Percentiles rank a stretch among this genome's conserved stretches.
phyloP scores from a whole-genome alignment of 345 rosid genomes.

The Alliaria petiolata region DNA sequence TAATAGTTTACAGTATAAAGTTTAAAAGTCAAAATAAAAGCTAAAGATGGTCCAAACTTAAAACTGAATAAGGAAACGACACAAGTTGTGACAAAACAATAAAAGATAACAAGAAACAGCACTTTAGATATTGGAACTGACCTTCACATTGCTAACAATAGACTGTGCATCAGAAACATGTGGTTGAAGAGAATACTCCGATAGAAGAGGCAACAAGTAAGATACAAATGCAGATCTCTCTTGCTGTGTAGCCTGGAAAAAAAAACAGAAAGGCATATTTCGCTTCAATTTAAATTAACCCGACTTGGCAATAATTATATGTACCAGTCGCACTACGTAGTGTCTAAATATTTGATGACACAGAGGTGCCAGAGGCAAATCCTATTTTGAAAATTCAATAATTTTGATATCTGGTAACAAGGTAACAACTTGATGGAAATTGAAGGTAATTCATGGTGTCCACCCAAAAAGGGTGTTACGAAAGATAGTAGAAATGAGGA shows the following conservation, averaged over 20 bases:
- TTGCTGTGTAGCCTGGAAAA: conserved; percentile 80
- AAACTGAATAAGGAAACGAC: not conserved
- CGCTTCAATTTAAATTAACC: not conserved
- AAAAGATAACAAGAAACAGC: conserved; percentile 63
- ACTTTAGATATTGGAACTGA: conserved; percentile 36
- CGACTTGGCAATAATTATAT: not conserved
- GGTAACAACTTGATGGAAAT: no score
- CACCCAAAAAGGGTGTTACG: conserved; percentile 3
- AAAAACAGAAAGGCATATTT: conserved; percentile 17
- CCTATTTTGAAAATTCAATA: not conserved
- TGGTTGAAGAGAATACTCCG: conserved; percentile 87
- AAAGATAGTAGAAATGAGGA: not conserved
- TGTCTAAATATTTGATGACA: not conserved
- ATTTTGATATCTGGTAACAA: not conserved
- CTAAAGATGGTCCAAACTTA: not conserved
- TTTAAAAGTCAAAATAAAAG: conserved; percentile 2
- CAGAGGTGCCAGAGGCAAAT: conserved; percentile 10
- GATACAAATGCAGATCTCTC: conserved; percentile 87
- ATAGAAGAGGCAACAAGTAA: conserved; percentile 83
- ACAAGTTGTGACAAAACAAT: conserved; percentile 41
- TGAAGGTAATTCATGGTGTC: no score
- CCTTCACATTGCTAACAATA: conserved; percentile 91
- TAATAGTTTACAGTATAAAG: conserved; percentile 6
- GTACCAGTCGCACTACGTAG: not conserved
- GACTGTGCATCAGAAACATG: conserved; percentile 88